Conservation (phyloP, 2,329 filamentous ascomycete genomes). For the Fusarium bactridioides region DNA sequence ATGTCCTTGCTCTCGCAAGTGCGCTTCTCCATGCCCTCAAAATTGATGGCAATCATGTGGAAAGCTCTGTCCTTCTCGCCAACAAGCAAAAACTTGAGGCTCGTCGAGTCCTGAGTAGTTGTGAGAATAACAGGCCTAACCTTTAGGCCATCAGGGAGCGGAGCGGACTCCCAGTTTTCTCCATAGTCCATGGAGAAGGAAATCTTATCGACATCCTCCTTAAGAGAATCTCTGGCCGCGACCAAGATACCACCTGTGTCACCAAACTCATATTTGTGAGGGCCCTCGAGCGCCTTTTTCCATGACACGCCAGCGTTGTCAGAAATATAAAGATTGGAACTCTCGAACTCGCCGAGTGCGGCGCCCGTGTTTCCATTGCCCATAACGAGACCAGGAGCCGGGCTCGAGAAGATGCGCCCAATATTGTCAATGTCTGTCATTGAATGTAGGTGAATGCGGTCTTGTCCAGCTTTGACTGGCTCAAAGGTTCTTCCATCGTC, state of each 20-base stretch:
- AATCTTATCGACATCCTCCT: slow-evolving; percentile 65
- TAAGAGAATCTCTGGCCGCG: slow-evolving; percentile 77
- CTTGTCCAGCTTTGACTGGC: slow-evolving; percentile 71
- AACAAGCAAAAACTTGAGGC: slow-evolving; percentile 85
- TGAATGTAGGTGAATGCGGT: slow-evolving; percentile 86
- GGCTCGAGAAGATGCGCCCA: slow-evolving; percentile 90
- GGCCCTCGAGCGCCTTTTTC: slow-evolving; percentile 76
- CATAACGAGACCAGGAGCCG: slow-evolving; percentile 92
- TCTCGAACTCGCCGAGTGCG: slow-evolving; percentile 71
- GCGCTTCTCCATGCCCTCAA: slow-evolving; percentile 79
- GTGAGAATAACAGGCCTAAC: slow-evolving; percentile 79
- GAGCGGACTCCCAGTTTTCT: slow-evolving; percentile 77
- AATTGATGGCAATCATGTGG: slow-evolving; percentile 81
- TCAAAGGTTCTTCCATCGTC: slow-evolving; percentile 92
- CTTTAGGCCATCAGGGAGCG: slow-evolving; percentile 71
- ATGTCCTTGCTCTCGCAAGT: slow-evolving; percentile 82
- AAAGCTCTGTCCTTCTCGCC: slow-evolving; percentile 66
- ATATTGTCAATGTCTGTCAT: slow-evolving; percentile 84
- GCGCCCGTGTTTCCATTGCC: slow-evolving; percentile 90
- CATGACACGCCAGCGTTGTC: slow-evolving; percentile 90
- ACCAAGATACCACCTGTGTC: slow-evolving; percentile 90
- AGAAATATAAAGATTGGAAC: slow-evolving; percentile 86
- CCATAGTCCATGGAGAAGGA: slow-evolving; percentile 90
- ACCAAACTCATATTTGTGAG: slow-evolving; percentile 96
- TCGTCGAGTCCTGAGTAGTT: slow-evolving; percentile 91